A percentile compares a stretch with the other conserved stretches of the same genome.
Evolutionary conservation across 1,284 basidiomycete genomes (phyloP).

Genomic region (Fomitopsis pinicola): DNA sequence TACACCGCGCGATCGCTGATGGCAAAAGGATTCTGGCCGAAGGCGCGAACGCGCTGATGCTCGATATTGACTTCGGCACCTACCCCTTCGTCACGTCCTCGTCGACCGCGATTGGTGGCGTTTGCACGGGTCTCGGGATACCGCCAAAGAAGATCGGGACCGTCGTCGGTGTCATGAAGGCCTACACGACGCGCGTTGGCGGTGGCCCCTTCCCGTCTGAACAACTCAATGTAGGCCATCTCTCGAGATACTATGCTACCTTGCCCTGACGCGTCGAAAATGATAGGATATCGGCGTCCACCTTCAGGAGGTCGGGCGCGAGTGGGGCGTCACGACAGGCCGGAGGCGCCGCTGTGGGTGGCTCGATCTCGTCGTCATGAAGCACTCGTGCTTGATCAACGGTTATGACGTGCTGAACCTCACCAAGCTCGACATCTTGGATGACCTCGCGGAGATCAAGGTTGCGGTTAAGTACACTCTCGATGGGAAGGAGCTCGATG

Average conservation of each 20-base stretch:
- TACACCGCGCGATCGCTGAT: conserved; percentile 75
- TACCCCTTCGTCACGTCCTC: conserved; percentile 98
- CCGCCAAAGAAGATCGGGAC: conserved; percentile 85
- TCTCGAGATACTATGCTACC: background rate
- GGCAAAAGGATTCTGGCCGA: conserved; percentile 90
- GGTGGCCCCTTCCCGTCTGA: conserved; percentile 98
- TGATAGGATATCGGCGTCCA: conserved; percentile 71
- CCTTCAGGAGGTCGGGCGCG: conserved; percentile 90
- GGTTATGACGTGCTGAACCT: conserved; percentile 94
- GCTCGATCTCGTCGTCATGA: conserved; percentile 95
- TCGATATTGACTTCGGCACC: conserved; percentile 97
- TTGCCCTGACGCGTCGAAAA: conserved; percentile 23
- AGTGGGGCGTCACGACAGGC: conserved; percentile 92
- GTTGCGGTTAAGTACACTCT: conserved; percentile 80
- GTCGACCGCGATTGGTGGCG: conserved; percentile 89
- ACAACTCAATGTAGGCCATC: conserved; percentile 74
- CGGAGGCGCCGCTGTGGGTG: conserved; percentile 92
- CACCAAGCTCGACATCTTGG: conserved; percentile 94
- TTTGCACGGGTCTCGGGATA: conserved; percentile 94
- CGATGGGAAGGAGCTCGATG: conserved; percentile 73
- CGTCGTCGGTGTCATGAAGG: conserved; percentile 92
- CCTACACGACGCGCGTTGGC: conserved; percentile 96
- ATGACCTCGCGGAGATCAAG: conserved; percentile 85
- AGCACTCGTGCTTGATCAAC: conserved; percentile 92
- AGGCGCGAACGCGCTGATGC: conserved; percentile 97